Conservation (phyloP, 2,329 filamentous ascomycete genomes). For the Aspergillus neoniger region DNA sequence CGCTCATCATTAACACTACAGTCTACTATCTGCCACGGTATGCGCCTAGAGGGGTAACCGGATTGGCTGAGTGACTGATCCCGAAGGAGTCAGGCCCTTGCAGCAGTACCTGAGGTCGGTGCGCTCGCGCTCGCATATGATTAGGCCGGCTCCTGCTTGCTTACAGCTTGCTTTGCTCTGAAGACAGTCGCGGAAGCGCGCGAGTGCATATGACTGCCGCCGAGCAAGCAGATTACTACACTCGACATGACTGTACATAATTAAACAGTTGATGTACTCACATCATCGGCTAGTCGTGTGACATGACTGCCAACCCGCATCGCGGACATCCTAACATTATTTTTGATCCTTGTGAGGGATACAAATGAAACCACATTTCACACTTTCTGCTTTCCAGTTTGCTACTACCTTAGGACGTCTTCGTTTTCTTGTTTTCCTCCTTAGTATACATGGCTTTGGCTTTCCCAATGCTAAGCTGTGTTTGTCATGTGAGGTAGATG, state of each 20-base stretch:
- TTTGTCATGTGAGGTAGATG: slow-evolving; percentile 48
- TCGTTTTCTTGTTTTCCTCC: slow-evolving; percentile 26
- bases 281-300: neutral
- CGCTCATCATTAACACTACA: no score
- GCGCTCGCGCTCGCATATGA: neutral
- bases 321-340: neutral
- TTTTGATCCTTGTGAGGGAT: neutral
- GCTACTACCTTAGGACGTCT: no score
- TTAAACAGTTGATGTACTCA: neutral
- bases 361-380: slow-evolving; percentile 2
- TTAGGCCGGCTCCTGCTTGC: neutral
- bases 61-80: neutral
- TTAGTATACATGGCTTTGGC: slow-evolving; percentile 48
- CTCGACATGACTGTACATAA: neutral
- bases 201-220: neutral
- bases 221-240: neutral
- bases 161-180: neutral
- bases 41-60: neutral
- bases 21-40: neutral
- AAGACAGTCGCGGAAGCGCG: neutral
- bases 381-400: neutral
- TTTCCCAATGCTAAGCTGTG: slow-evolving; percentile 45
- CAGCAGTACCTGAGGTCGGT: neutral
- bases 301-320: neutral
- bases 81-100: neutral